Base-by-base conservation (phyloP, 176 grass and related monocot species). In the Melocanna baccifera region DNA sequence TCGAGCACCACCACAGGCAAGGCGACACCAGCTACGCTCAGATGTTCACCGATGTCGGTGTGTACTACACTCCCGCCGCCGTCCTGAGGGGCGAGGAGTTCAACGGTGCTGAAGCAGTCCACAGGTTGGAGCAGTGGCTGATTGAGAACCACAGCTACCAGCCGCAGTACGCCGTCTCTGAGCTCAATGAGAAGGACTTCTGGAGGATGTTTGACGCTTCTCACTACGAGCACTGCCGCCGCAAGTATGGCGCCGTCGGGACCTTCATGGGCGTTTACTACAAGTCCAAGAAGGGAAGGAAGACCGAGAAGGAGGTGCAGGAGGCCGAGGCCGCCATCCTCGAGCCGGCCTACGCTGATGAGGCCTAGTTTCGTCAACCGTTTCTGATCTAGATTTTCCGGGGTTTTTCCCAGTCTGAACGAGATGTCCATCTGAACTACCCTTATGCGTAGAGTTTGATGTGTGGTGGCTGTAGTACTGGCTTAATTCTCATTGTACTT, bases 191-290 rank as follows among this genome's bases (percentile, higher is more conserved):
- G 97, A 99, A 91, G 90, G 90, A 96, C 85, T 99, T 99, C 84
- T 99, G 97, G 97, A 85, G 91, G 70, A 99, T 99, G 93, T 99
- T 99, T 12, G 97, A 99, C 34, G 91, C 89, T 0, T 86, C 89
- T 26, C 97, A 99, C 86, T 99, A 99, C 2, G 97, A 99, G 91
- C 88, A 84, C 53, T 96, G 93, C 67, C 86, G 97, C 4, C 84
- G 12, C 2, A 99, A 94, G 79, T 99, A 99, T 12, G 93, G 91
- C 0, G 91, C 93, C 0, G 84, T 96, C 5, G 97, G 97, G 12
- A 99, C 97, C 6, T 99, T 99, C 79, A 99, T 99, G 97, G 96
- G 90, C 23, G 90, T 96, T 4, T 96, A 96, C 91, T 99, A 99
- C 91, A 99, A 99, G 86, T 86, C 74, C 8, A 99, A 96, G 97